phyloP scores from a whole-genome alignment of 371 early-diverging fungal species.

The Saksenaea oblongispora region DNA sequence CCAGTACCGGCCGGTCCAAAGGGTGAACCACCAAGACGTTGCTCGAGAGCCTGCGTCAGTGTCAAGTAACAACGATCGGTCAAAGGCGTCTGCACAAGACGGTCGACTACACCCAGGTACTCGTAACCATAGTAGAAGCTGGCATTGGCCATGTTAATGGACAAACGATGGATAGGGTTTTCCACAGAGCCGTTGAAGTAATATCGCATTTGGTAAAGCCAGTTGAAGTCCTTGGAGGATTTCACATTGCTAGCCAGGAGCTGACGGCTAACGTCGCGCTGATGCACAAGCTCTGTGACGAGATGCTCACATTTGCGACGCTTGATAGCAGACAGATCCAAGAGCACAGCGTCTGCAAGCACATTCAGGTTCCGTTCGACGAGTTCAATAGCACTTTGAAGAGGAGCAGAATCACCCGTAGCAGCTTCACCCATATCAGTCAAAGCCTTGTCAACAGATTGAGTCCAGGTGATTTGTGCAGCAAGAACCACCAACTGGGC shows the following conservation, averaged over 20 bases:
- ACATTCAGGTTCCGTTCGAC: slow-evolving; percentile 80
- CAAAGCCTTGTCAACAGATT: slow-evolving; percentile 79
- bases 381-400: slow-evolving; percentile 59
- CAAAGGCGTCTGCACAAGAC: slow-evolving; percentile 96
- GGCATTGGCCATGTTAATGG: slow-evolving; percentile 93
- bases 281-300: slow-evolving; percentile 98
- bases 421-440: slow-evolving; percentile 43
- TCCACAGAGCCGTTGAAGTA: slow-evolving; percentile 72
- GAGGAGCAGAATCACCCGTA: slow-evolving; percentile 35
- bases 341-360: slow-evolving; percentile 91
- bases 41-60: slow-evolving; percentile 94
- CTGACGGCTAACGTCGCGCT: slow-evolving; percentile 90
- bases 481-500: slow-evolving; percentile 93
- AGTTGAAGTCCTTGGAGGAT: slow-evolving; percentile 81
- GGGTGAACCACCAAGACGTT: slow-evolving; percentile 93
- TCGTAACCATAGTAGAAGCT: slow-evolving; percentile 95
- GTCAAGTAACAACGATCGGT: slow-evolving; percentile 98
- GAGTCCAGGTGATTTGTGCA: slow-evolving; percentile 91
- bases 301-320: slow-evolving; percentile 97
- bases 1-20: slow-evolving; percentile 98
- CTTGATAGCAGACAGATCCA: slow-evolving; percentile 79
- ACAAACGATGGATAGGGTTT: slow-evolving; percentile 75
- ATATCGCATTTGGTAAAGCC: slow-evolving; percentile 97
- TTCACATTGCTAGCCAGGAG: slow-evolving; percentile 61
- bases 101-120: slow-evolving; percentile 95